Conservation (phyloP, 176 grass and related monocot species). For the Aegilops tauschii region DNA sequence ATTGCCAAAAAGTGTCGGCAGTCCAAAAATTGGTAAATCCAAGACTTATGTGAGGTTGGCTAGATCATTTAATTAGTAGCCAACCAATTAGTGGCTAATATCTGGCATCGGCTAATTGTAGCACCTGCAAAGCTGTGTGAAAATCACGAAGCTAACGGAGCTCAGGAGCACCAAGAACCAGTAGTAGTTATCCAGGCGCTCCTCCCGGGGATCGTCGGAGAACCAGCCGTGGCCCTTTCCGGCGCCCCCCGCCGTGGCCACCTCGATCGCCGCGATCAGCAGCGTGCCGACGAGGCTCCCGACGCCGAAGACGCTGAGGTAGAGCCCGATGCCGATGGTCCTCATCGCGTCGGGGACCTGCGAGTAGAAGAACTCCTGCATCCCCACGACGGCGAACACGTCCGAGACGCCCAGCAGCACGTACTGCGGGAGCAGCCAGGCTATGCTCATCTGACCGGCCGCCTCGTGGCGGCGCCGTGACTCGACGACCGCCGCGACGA, state of each 20-base stretch:
- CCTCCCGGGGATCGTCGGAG: conserved; percentile 64
- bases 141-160: conserved; percentile 62
- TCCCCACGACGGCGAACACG: conserved; percentile 78
- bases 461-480: conserved; percentile 29
- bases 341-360: conserved; percentile 69
- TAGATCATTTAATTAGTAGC: too few relatives aligned
- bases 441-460: conserved; percentile 35
- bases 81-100: too few relatives aligned
- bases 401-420: conserved; percentile 69
- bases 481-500: conserved; percentile 57
- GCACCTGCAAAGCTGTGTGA: conserved; percentile 46
- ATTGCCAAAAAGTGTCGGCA: too few relatives aligned
- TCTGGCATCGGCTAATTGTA: conserved; percentile 19
- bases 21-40: too few relatives aligned
- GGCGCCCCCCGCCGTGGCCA: conserved; percentile 18
- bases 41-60: too few relatives aligned
- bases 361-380: conserved; percentile 96
- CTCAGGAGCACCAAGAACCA: conserved; percentile 69
- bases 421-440: conserved; percentile 86
- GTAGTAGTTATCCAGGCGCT: conserved; percentile 65
- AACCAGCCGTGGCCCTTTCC: conserved; percentile 50
- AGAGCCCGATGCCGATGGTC: conserved; percentile 79
- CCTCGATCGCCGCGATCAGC: conserved; percentile 60
- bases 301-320: conserved; percentile 83
- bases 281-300: conserved; percentile 74